Base-by-base conservation (phyloP, 805 yeast species). In the Yarrowia sp. region DNA sequence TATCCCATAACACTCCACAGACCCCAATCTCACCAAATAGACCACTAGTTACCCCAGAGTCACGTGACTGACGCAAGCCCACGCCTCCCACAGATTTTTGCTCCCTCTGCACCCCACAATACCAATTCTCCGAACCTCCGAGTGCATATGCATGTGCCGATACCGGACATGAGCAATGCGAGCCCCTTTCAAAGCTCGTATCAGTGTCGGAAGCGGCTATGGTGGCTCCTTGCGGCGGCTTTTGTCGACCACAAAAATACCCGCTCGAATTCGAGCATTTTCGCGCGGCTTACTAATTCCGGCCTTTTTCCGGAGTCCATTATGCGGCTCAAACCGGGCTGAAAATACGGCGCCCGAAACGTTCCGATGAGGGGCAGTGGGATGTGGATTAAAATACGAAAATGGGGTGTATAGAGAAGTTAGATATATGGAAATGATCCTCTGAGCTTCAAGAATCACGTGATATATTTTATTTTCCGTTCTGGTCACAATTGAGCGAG, bases 331-430 rank as follows among this genome's bases (percentile, higher is more conserved):
- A 5, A 30, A 17, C 19, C 55, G 40, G 55, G 5, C 3, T 17
- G 2, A 17, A 12, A 17, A 15, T 50, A 15, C 24, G 36, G 12
- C 7, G 9, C 17, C 60, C 60, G 60, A 15, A 9, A 15, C 14
- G 60, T 20, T 39, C 43, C 60, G 60, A n/a, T 53, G 60, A 14
- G 60, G 60, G 44, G 44, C 14, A 20, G 30, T 33, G 19, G 44
- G 3, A 34, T 1, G 17, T 13, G 40, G 4, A 14, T 33, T 2
- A 12, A 13, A 12, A 7, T 4, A 10, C 10, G 33, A 19, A 17
- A 7, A 13, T 0, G 17, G 6, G n/a, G 9, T 8, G 7, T 8
- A 20, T 13, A 10, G 43, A n/a, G 6, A 9, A 36, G 43, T 2
- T 8, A 9, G 14, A 17, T 3, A 12, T 5, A 50, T 9, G 7